Conservation (phyloP, 371 early-diverging fungal species). For the Blastocladiella emersonii region DNA sequence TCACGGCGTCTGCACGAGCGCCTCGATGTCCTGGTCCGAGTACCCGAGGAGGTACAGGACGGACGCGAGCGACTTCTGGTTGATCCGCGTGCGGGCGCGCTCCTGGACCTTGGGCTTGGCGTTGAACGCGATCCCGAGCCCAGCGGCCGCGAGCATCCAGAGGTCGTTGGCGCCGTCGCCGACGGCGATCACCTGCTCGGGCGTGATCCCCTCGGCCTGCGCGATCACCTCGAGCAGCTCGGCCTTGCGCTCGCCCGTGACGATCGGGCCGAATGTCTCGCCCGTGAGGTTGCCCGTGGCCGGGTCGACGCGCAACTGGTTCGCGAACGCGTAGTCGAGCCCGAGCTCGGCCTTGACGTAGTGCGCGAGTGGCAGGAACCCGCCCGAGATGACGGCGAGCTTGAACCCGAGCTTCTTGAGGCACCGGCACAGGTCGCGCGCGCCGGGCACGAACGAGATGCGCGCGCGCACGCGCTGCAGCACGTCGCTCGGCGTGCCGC, state of each 20-base stretch:
- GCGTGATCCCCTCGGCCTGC: conserved; percentile 69
- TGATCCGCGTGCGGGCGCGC: conserved; percentile 75
- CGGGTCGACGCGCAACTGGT: conserved; percentile 43
- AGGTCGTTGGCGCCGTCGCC: conserved; percentile 99
- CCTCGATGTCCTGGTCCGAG: conserved; percentile 28
- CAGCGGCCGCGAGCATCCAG: conserved; percentile 90
- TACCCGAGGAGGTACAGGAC: conserved; percentile 46
- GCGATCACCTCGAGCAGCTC: conserved; percentile 87
- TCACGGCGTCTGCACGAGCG: conserved; percentile 6
- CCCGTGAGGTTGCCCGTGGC: conserved; percentile 75
- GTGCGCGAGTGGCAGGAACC: conserved; percentile 81
- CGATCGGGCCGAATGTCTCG: conserved; percentile 69
- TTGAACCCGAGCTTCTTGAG: conserved; percentile 85
- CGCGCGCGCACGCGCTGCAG: conserved; percentile 57
- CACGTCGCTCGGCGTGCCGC: conserved; percentile 68
- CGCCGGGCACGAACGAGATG: conserved; percentile 84
- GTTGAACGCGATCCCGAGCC: conserved; percentile 96
- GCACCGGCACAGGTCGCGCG: conserved; percentile 64
- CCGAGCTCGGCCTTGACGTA: conserved; percentile 79
- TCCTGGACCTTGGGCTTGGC: conserved; percentile 94
- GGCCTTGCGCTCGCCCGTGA: conserved; percentile 83
- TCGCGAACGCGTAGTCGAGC: conserved; percentile 93
- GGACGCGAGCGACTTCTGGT: conserved; percentile 72
- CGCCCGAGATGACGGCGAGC: conserved; percentile 85
- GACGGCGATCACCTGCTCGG: conserved; percentile 88